These are phyloP conservation scores for Raddia guianensis DNA, from an alignment of 176 grass and related monocot species.

Conservation along the genomic window DNA sequence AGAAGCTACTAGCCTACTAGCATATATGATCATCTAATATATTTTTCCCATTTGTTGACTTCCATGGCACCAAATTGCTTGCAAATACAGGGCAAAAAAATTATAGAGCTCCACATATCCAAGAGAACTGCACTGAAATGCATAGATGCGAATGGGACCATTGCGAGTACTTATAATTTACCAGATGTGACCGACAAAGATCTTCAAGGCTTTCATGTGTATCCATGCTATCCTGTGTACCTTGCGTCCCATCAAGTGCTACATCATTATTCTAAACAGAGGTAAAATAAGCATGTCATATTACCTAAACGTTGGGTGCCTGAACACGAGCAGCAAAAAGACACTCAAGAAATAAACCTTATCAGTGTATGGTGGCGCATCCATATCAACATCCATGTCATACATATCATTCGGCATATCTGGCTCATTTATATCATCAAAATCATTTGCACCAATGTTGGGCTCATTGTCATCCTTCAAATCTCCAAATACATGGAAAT, in stretches of 20 bases:
- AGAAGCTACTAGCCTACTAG: constrained; percentile 23
- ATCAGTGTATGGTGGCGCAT: constrained; percentile 41
- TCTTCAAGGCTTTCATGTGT: constrained; percentile 66
- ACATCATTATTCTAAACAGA: constrained; percentile 45
- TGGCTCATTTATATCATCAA: constrained; percentile 42
- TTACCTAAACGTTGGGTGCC: constrained; percentile 18
- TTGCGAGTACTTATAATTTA: constrained; percentile 43
- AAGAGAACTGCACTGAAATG: constrained; percentile 18
- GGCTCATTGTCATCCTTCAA: constrained; percentile 52
- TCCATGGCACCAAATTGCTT: constrained; percentile 32
- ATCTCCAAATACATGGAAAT: constrained; percentile 41
- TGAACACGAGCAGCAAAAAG: neutral
- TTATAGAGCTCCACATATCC: neutral
- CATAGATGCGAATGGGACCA: neutral
- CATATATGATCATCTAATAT: constrained; percentile 1
- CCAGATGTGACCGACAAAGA: constrained; percentile 81
- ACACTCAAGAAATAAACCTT: constrained; percentile 47
- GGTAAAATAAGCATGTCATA: constrained; percentile 33
- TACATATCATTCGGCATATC: constrained; percentile 46
- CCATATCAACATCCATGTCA: constrained; percentile 51
- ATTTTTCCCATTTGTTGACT: neutral
- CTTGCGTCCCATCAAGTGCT: constrained; percentile 35
- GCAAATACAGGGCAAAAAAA: neutral
- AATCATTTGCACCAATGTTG: constrained; percentile 45
- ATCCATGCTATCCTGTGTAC: constrained; percentile 49